phyloP scores from a whole-genome alignment of 2,329 filamentous ascomycete species.

The Fusarium mexicanum region DNA sequence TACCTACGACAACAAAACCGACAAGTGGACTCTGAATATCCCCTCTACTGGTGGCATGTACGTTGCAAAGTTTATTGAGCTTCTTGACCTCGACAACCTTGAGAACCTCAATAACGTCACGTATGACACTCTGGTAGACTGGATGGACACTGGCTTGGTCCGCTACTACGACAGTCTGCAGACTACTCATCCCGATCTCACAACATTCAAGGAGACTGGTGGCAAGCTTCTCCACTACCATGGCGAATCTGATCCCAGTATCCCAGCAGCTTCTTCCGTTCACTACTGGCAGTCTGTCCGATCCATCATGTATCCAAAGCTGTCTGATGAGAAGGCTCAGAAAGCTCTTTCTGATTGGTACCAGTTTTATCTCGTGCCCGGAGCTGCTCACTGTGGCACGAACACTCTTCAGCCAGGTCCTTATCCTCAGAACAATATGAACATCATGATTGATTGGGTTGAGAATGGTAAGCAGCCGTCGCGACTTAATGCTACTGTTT shows the following conservation, averaged over 20 bases:
- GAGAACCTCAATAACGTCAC: not conserved
- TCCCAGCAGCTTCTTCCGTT: not conserved
- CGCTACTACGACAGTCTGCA: slow-evolving; percentile 3
- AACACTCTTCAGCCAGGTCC: not conserved
- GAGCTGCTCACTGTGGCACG: not conserved
- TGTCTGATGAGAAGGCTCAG: not conserved
- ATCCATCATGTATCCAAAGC: not conserved
- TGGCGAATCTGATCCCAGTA: not conserved
- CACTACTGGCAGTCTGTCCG: slow-evolving; percentile 6
- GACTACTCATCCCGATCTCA: not conserved
- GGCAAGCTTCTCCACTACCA: slow-evolving; percentile 8
- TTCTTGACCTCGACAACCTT: not conserved
- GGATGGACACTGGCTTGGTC: not conserved
- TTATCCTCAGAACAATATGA: slow-evolving; percentile 4
- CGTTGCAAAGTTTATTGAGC: slow-evolving; percentile 1
- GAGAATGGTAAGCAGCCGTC: not conserved
- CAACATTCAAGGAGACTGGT: not conserved
- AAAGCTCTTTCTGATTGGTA: not conserved
- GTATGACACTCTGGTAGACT: not conserved
- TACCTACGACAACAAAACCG: not conserved
- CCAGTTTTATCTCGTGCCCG: slow-evolving; percentile 1
- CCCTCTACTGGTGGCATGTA: not conserved
- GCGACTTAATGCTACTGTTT: not conserved
- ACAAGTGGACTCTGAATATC: not conserved
- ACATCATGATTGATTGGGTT: slow-evolving; percentile 2